Evolutionary conservation across 2,329 filamentous ascomycete species (phyloP).

Genomic region (Fusarium sp.): DNA sequence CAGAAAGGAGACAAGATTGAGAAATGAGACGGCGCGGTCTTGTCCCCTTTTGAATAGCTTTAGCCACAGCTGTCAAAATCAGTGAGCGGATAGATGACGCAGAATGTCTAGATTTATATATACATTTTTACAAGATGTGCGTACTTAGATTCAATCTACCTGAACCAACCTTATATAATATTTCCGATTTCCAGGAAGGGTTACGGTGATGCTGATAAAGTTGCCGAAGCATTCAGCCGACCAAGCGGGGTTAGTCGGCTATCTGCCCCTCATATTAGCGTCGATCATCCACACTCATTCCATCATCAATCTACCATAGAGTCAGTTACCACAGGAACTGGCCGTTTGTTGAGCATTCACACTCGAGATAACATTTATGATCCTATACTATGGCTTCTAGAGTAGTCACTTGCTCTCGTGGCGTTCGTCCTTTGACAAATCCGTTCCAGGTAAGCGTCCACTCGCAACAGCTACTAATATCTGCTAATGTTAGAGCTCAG

Average conservation of each 20-base stretch:
- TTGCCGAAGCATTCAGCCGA: slow-evolving; percentile 11
- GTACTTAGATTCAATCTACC: no score
- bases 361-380: not conserved
- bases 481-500: not conserved
- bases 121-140: no score
- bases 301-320: not conserved
- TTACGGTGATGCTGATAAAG: no score
- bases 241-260: slow-evolving; percentile 6
- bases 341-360: not conserved
- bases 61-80: no score
- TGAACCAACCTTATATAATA: not conserved
- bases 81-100: no score
- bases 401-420: accelerated
- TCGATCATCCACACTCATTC: not conserved
- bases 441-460: not conserved
- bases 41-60: no score
- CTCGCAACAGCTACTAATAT: not conserved
- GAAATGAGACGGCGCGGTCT: no score
- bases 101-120: no score
- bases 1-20: no score
- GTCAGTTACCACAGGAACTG: not conserved
- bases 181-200: no score
- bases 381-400: not conserved
- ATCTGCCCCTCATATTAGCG: slow-evolving; percentile 8
- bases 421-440: not conserved